phyloP scores from a whole-genome alignment of 768 basidiomycete genomes.

The Mycena chlorophos region DNA sequence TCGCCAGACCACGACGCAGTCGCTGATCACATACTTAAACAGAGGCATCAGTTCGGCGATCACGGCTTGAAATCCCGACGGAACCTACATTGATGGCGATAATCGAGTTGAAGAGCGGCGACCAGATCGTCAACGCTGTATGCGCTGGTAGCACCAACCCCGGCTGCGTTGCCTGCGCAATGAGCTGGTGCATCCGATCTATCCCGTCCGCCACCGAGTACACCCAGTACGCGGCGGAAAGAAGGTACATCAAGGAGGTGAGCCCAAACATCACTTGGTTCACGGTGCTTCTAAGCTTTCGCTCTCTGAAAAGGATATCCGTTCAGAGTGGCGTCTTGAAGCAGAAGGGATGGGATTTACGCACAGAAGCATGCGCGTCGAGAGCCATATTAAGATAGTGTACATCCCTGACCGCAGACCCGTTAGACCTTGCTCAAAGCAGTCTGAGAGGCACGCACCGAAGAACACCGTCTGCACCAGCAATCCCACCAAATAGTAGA shows the following conservation, averaged over 20 bases:
- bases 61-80: too few species aligned
- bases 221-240: conserved; percentile 8
- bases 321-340: not conserved
- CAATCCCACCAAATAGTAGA: not conserved
- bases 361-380: conserved; percentile 16
- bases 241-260: conserved; percentile 8
- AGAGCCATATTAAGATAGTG: conserved; percentile 3
- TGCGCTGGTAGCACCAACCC: not conserved
- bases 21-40: conserved; percentile 14
- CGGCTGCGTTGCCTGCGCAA: not conserved
- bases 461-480: conserved; percentile 13
- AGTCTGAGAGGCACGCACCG: conserved; percentile 1
- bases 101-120: conserved; percentile 4
- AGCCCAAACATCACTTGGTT: conserved; percentile 4
- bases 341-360: not conserved
- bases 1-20: conserved; percentile 14
- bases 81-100: conserved; percentile 9
- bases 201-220: conserved; percentile 10
- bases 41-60: not conserved
- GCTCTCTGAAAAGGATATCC: conserved; percentile 1
- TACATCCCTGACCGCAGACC: not conserved
- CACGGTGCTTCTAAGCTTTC: conserved; percentile 5
- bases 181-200: not conserved
- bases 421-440: not conserved
- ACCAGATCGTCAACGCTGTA: conserved; percentile 8